Evolutionary conservation across 495 filamentous ascomycete genomes (phyloP).

Genomic region (Aspergillus heteromorphus): DNA sequence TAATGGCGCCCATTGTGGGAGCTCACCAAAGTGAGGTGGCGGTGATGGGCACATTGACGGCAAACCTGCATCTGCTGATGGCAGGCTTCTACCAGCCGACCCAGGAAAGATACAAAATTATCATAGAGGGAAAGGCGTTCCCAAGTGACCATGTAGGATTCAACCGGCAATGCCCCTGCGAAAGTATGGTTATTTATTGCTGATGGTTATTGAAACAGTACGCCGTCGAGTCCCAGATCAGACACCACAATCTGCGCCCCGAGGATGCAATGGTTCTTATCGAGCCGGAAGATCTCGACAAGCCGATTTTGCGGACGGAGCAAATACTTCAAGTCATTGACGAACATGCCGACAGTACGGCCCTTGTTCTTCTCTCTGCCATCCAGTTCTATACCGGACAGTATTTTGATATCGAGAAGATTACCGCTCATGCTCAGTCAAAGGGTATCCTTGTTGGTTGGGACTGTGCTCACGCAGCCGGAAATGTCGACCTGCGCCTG

Average conservation of each 20-base stretch:
- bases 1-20: constrained; percentile 83
- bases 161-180: neutral
- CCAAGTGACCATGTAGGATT: constrained; percentile 77
- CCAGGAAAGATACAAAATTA: constrained; percentile 74
- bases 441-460: constrained; percentile 79
- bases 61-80: constrained; percentile 88
- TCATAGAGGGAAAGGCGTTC: constrained; percentile 90
- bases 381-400: constrained; percentile 96
- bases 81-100: constrained; percentile 84
- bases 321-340: constrained; percentile 73
- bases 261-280: constrained; percentile 70
- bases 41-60: constrained; percentile 89
- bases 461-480: constrained; percentile 93
- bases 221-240: constrained; percentile 81
- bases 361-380: constrained; percentile 79
- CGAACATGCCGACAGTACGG: constrained; percentile 67
- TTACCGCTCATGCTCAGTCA: constrained; percentile 73
- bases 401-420: constrained; percentile 76
- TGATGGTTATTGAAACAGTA: constrained; percentile 51
- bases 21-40: constrained; percentile 75
- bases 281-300: constrained; percentile 49
- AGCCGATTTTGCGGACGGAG: constrained; percentile 58
- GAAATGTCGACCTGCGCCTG: constrained; percentile 77
- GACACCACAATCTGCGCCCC: constrained; percentile 66
- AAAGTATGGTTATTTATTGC: constrained; percentile 4